A percentile compares a stretch with the other conserved stretches of the same genome.
Conservation (phyloP, 345 rosid species). For the Microcos paniculata region DNA sequence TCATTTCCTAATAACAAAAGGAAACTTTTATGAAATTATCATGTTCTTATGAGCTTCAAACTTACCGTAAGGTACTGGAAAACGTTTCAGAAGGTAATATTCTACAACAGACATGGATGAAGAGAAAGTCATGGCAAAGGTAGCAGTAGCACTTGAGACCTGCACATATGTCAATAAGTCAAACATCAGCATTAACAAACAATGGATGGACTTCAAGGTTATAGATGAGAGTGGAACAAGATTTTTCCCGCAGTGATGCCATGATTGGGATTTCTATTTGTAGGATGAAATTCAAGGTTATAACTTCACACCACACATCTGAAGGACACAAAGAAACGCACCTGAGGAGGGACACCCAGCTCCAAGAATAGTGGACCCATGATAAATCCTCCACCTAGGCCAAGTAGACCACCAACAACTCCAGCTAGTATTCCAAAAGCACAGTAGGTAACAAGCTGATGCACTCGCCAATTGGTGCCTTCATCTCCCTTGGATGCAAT, state of each 20-base stretch:
- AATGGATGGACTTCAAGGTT: neutral
- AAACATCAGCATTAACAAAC: neutral
- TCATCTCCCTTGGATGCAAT: constrained; percentile 64
- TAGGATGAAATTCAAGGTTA: neutral
- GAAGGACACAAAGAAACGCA: constrained; percentile 7
- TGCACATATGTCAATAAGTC: constrained; percentile 14
- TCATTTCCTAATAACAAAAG: neutral
- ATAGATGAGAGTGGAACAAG: neutral
- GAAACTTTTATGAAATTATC: neutral
- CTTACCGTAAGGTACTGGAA: constrained; percentile 79
- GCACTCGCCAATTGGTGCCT: constrained; percentile 33
- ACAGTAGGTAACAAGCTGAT: constrained; percentile 58
- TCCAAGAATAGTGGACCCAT: constrained; percentile 80
- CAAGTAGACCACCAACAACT: constrained; percentile 74
- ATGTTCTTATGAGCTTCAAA: neutral
- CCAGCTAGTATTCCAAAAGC: constrained; percentile 62
- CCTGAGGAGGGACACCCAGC: constrained; percentile 80
- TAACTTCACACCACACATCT: neutral
- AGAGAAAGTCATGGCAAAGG: constrained; percentile 85
- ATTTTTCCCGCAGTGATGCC: neutral
- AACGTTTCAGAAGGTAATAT: constrained; percentile 76
- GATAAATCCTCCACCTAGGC: constrained; percentile 81
- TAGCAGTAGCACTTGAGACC: constrained; percentile 88
- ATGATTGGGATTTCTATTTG: neutral
- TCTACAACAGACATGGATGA: constrained; percentile 89